These are phyloP conservation scores for Pulveroboletus sp. DNA, from an alignment of 768 basidiomycete genomes.

Conservation along the genomic window DNA sequence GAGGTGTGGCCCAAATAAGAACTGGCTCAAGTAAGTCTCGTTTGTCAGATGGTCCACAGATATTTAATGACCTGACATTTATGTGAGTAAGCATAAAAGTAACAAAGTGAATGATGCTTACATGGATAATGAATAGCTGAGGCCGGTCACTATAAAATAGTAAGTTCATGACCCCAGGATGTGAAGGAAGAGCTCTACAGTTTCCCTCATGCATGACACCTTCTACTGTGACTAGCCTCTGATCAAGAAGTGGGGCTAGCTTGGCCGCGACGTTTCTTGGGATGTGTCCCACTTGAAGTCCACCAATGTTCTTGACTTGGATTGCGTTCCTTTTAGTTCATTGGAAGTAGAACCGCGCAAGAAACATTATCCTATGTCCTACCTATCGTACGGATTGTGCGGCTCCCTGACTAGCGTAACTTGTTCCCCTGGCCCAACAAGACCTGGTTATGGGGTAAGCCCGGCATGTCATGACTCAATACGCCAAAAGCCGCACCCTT, in stretches of 20 bases:
- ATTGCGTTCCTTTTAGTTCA: slow-evolving; percentile 58
- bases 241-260: slow-evolving; percentile 71
- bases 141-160: slow-evolving; percentile 36
- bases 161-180: slow-evolving; percentile 1
- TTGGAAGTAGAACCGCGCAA: not conserved
- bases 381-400: slow-evolving; percentile 64
- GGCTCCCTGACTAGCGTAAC: slow-evolving; percentile 67
- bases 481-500: slow-evolving; percentile 37
- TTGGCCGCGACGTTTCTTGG: slow-evolving; percentile 53
- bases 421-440: slow-evolving; percentile 78
- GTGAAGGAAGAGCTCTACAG: slow-evolving; percentile 32
- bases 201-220: slow-evolving; percentile 67
- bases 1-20: slow-evolving; percentile 72
- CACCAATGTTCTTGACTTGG: slow-evolving; percentile 73
- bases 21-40: slow-evolving; percentile 57
- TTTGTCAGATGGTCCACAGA: slow-evolving; percentile 64
- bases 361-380: slow-evolving; percentile 2
- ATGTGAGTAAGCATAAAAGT: not conserved
- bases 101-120: slow-evolving; percentile 28
- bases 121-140: slow-evolving; percentile 58
- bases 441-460: slow-evolving; percentile 39
- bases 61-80: slow-evolving; percentile 52
- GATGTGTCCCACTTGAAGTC: slow-evolving; percentile 76
- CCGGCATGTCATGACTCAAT: not conserved
- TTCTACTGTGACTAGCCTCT: slow-evolving; percentile 59